Base-by-base conservation (phyloP, 345 rosid genomes). In the Salix viminalis region DNA sequence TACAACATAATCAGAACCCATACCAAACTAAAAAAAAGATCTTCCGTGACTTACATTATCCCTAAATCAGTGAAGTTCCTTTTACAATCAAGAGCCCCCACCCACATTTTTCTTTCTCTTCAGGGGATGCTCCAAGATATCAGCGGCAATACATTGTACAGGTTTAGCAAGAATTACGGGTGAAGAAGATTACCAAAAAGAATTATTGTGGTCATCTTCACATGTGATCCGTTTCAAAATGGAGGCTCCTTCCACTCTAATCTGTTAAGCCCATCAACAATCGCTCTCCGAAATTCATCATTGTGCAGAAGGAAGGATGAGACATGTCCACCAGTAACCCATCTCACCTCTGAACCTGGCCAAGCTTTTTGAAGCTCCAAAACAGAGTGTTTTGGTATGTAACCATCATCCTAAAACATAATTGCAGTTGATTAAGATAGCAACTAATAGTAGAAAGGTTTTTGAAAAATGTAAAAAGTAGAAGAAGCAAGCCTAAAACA, bases 271-370 rank as follows among this genome's bases (percentile, higher is more conserved):
- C 91, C 94, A 18, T 96, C 99, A 2, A 89, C 85, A 64, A 96
- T 92, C 32, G 97, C 99, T 83, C 85, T 89, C 1, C 97, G 97
- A 74, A 93, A 93, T 85, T 88, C 94, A 46, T 77, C 89, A 69
- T 88, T 88, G 81, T 91, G 99, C 34, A 96, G 93, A 69, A 96
- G 72, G 84, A 91, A 90, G 26, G 99, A 93, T 0, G 98, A 93
- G 52, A 96, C 97, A 66, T 96, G 99, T 26, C 99, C 99, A 2
- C 98, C 98, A 1, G 92, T 91, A 21, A 96, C 98, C 99, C 99
- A 96, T 83, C 99, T 89, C 83, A 96, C 97, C 84, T 96, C 99
- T 64, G 99, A 96, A 41, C 99, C 97, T 12, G 98, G 98, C 99
- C 99, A 93, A 18, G 98, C 98, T 84, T 96, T 96, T 72, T 96